These are phyloP conservation scores for Endocarpon pusillum DNA, from an alignment of 495 filamentous ascomycete genomes.

Conservation along the genomic window DNA sequence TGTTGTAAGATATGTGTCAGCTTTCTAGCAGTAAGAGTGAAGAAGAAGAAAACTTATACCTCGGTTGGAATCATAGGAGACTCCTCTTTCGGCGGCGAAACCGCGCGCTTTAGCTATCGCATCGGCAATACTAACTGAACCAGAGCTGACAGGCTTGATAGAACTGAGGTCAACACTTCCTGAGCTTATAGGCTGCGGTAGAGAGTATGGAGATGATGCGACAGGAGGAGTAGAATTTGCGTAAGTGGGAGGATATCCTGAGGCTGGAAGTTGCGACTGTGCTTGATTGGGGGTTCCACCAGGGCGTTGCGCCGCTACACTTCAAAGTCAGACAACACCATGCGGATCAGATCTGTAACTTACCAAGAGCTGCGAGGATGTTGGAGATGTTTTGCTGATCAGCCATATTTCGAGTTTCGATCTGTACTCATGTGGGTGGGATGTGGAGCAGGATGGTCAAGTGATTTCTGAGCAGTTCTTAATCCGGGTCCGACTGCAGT, in stretches of 20 bases:
- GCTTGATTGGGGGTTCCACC: constrained; percentile 22
- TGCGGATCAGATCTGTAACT: constrained; percentile 4
- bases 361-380: constrained; percentile 38
- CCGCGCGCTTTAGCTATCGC: constrained; percentile 57
- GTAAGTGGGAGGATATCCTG: constrained; percentile 14
- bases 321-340: constrained; percentile 4
- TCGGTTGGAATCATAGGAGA: constrained; percentile 22
- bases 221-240: constrained; percentile 23
- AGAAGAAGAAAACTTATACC: constrained; percentile 11
- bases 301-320: constrained; percentile 25
- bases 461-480: no score
- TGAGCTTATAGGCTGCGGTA: constrained; percentile 51
- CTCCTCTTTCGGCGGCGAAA: constrained; percentile 52
- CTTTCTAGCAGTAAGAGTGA: background rate
- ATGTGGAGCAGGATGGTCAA: no score
- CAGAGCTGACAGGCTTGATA: constrained; percentile 55
- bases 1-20: background rate
- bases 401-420: constrained; percentile 22
- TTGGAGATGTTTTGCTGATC: constrained; percentile 32
- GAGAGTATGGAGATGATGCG: constrained; percentile 23
- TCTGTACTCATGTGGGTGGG: no score
- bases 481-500: no score
- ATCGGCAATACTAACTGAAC: constrained; percentile 54
- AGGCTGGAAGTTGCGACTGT: constrained; percentile 24
- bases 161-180: constrained; percentile 58